Percentiles rank a stretch among this genome's conserved stretches.
phyloP scores from a whole-genome alignment of 129 eudicot genomes.

The Sambucus nigra region DNA sequence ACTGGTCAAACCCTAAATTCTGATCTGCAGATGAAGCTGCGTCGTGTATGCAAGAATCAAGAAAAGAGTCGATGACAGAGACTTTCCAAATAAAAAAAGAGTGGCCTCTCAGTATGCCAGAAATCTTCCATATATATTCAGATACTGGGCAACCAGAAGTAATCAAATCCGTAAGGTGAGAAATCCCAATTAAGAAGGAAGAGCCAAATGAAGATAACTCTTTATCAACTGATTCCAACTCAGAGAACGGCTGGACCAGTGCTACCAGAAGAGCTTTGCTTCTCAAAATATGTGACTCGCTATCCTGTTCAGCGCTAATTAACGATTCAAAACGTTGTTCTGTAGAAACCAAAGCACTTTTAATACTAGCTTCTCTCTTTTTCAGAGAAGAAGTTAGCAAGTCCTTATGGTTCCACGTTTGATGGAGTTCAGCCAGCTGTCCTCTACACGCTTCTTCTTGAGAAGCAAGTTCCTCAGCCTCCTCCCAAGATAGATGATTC shows the following conservation, averaged over 20 bases:
- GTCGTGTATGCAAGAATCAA: constrained; percentile 72
- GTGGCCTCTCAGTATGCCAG: constrained; percentile 45
- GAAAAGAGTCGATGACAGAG: constrained; percentile 66
- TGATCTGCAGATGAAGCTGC: constrained; percentile 70
- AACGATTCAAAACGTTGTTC: constrained; percentile 61
- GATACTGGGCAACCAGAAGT: constrained; percentile 60
- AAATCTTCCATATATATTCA: constrained; percentile 62
- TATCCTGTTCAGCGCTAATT: constrained; percentile 39
- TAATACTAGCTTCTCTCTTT: constrained; percentile 58
- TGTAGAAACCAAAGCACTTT: constrained; percentile 39
- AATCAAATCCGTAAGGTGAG: constrained; percentile 34
- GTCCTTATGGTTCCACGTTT: constrained; percentile 90
- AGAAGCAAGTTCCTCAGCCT: constrained; percentile 97
- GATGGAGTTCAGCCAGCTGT: constrained; percentile 81
- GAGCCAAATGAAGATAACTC: constrained; percentile 35
- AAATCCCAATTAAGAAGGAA: constrained; percentile 37
- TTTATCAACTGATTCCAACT: constrained; percentile 69
- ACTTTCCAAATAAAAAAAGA: constrained; percentile 93
- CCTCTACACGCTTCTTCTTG: constrained; percentile 98
- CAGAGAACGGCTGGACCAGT: constrained; percentile 61
- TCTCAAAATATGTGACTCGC: constrained; percentile 34
- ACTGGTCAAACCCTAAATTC: constrained; percentile 82
- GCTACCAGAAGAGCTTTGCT: constrained; percentile 51
- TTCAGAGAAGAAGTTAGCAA: constrained; percentile 44
- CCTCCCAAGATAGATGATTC: constrained; percentile 98